Conservation (phyloP, 768 basidiomycete genomes). For the Myochromella boudieri region DNA sequence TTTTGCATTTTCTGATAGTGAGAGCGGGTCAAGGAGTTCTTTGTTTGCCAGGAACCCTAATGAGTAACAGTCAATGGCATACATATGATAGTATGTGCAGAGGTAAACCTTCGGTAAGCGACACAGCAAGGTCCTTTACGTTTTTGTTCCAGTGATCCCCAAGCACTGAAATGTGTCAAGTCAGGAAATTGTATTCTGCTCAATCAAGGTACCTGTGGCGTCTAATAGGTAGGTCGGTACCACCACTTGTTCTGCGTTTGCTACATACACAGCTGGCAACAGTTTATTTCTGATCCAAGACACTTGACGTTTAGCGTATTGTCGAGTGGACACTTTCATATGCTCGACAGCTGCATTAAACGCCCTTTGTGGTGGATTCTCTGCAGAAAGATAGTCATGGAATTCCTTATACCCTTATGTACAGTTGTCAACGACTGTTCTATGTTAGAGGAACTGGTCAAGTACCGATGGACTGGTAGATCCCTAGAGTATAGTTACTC, state of each 20-base stretch:
- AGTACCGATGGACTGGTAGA: constrained; percentile 96
- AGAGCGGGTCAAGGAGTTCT: constrained; percentile 54
- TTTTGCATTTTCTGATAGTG: constrained; percentile 55
- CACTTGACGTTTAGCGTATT: constrained; percentile 90
- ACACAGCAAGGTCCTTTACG: constrained; percentile 51
- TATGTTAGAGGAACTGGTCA: neutral
- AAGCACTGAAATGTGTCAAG: constrained; percentile 36
- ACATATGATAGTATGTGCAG: neutral
- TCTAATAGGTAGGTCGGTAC: constrained; percentile 58
- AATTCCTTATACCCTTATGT: constrained; percentile 90
- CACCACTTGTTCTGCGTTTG: constrained; percentile 35
- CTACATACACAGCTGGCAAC: constrained; percentile 63
- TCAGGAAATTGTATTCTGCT: no score
- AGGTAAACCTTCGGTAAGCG: constrained; percentile 45
- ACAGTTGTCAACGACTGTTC: constrained; percentile 4
- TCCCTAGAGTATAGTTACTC: constrained; percentile 75
- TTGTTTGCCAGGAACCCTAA: constrained; percentile 56
- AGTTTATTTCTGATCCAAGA: constrained; percentile 93
- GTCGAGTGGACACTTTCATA: constrained; percentile 85
- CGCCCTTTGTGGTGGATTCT: constrained; percentile 34
- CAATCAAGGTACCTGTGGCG: constrained; percentile 50
- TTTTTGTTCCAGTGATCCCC: constrained; percentile 58
- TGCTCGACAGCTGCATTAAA: constrained; percentile 63
- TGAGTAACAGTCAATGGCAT: neutral
- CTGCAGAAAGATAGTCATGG: constrained; percentile 54